A percentile compares a stretch with the other conserved stretches of the same genome.
These are phyloP conservation scores for Pisolithus orientalis DNA, from an alignment of 768 basidiomycete genomes.

Conservation along the genomic window DNA sequence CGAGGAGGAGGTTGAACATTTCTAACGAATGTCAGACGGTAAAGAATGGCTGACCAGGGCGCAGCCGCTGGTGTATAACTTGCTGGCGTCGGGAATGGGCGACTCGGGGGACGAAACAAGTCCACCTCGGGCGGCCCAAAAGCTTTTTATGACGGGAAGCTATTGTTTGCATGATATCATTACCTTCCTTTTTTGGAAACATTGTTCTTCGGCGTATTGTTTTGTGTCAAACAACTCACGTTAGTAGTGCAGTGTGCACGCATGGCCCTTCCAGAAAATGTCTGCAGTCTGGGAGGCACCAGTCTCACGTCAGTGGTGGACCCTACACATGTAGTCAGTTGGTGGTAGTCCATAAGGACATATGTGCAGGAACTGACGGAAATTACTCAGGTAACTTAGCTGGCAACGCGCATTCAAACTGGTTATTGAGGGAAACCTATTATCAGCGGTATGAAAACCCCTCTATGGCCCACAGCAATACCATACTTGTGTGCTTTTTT, in stretches of 20 bases:
- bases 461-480: too few species aligned
- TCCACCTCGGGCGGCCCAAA: too few species aligned
- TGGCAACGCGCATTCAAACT: too few species aligned
- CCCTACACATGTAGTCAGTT: background rate
- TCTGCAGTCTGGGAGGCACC: background rate
- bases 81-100: too few species aligned
- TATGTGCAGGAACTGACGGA: background rate
- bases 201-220: background rate
- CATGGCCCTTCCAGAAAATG: background rate
- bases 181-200: background rate
- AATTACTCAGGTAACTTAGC: background rate
- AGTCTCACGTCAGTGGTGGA: background rate
- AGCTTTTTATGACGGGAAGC: background rate
- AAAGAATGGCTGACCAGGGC: background rate
- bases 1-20: slow-evolving; percentile 13
- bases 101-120: background rate
- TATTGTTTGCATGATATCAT: background rate
- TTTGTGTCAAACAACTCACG: background rate
- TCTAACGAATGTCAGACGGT: slow-evolving; percentile 2
- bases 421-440: too few species aligned
- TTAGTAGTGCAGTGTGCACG: background rate
- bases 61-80: background rate
- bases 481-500: too few species aligned
- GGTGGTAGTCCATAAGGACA: background rate
- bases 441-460: too few species aligned